A percentile compares a stretch with the other conserved stretches of the same genome.
phyloP scores from a whole-genome alignment of 345 rosid species.

The Capsella bursapastoris region DNA sequence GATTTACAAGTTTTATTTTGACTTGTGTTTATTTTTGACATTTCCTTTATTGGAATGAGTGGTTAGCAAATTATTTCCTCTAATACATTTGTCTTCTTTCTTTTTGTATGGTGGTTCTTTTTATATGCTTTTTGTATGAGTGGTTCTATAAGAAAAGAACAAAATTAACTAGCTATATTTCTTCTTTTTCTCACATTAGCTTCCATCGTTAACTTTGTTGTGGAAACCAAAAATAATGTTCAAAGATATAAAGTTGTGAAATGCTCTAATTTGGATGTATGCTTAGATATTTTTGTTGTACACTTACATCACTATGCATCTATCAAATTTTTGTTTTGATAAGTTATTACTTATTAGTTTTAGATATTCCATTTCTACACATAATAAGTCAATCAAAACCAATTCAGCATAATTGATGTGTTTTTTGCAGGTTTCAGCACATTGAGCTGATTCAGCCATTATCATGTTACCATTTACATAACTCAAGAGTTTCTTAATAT shows the following conservation, averaged over 20 bases:
- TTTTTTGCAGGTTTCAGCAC: neutral
- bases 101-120: neutral
- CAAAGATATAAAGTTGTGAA: neutral
- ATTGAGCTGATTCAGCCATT: neutral
- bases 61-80: slow-evolving; percentile 22
- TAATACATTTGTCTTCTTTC: neutral
- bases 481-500: neutral
- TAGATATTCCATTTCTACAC: neutral
- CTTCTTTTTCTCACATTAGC: neutral
- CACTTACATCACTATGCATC: neutral
- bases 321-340: neutral
- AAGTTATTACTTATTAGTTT: neutral
- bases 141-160: neutral
- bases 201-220: neutral
- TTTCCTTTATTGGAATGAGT: slow-evolving; percentile 24
- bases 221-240: neutral
- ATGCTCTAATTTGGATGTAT: neutral
- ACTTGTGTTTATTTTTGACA: slow-evolving; percentile 33
- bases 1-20: slow-evolving; percentile 23
- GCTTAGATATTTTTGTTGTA: neutral
- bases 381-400: neutral
- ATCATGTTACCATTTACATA: neutral
- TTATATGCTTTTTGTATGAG: neutral
- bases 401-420: neutral
- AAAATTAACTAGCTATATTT: neutral